A percentile compares a stretch with the other conserved stretches of the same genome.
phyloP scores from a whole-genome alignment of 352 stramenopile species.

The Achlya hypogyna region DNA sequence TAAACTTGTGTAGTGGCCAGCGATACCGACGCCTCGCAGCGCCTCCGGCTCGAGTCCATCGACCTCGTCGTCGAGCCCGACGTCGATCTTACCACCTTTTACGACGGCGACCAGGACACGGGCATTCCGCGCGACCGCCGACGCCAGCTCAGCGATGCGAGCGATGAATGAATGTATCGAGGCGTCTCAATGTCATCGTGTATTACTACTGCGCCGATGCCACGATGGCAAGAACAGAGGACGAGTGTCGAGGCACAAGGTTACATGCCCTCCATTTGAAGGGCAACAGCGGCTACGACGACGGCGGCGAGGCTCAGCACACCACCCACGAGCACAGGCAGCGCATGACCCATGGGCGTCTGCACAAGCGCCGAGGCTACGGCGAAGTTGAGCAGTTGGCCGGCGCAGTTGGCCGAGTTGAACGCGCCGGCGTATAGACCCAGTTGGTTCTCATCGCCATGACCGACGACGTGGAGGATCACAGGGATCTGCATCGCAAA shows the following conservation, averaged over 20 bases:
- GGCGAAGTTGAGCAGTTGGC: conserved; percentile 24
- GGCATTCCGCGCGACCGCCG: neutral
- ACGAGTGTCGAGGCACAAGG: no score
- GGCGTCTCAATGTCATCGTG: no score
- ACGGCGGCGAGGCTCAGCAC: conserved; percentile 18
- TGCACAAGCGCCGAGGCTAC: conserved; percentile 21
- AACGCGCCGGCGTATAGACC: conserved; percentile 24
- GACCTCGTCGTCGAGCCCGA: conserved; percentile 16
- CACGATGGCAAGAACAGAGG: no score
- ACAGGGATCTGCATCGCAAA: conserved; percentile 64
- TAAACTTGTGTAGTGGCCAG: neutral
- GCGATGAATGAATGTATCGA: neutral
- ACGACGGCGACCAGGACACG: conserved; percentile 5
- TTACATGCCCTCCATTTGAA: conserved; percentile 7
- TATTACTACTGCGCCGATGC: no score
- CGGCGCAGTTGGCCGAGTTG: conserved; percentile 20
- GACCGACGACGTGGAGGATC: conserved; percentile 53
- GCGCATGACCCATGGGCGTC: conserved; percentile 21
- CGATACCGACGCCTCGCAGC: neutral
- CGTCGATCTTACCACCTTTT: conserved; percentile 10
- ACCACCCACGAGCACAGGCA: conserved; percentile 23
- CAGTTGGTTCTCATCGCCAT: conserved; percentile 20
- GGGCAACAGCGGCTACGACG: conserved; percentile 13
- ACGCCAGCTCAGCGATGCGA: neutral
- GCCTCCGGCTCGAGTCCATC: conserved; percentile 11